Base-by-base conservation (phyloP, 2,329 filamentous ascomycete species). In the Colletotrichum sp. region DNA sequence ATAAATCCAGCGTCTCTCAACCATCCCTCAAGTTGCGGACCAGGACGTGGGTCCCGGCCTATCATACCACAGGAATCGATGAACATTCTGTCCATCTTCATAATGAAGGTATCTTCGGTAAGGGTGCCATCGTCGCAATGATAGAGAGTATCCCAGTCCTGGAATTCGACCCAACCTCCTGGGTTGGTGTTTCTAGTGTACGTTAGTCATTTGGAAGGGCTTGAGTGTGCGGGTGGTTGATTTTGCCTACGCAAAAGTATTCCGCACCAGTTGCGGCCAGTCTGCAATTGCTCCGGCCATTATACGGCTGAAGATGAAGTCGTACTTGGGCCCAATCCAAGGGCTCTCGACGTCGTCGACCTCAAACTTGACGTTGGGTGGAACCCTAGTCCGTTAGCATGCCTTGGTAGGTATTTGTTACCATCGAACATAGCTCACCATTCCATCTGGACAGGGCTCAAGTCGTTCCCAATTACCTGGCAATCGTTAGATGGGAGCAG, bases 301-400 rank as follows among this genome's bases (percentile, higher is more conserved):
- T 18, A 24, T 68, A 8, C 75, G 68, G 26, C 62, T 62, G 68
- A 83, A 83, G 75, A 86, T 80, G 75, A 79, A 83, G 74, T 82
- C 81, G 71, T 83, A 84, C 58, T 79, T 79, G 24, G 83, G 78
- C 79, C 83, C 85, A 77, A 85, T 82, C 85, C 85, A 87, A 13
- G 81, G 77, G 24, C 89, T 86, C 80, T 92, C 91, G 32, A 90
- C 89, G 79, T 94, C 92, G 80, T 94, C 92, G 30, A 94, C 88
- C 70, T 92, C 87, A 77, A 94, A 94, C 72, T 89, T 87, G 74
- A 92, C 90, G 78, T 94, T 94, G 30, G 87, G 89, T 0, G 94
- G 94, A 1, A 95, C 78, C 79, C 66, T 69, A n/a, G 8, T 16
- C 13, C 2, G 0, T 65, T 15, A 66, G 43, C 12, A 9, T 30